Base-by-base conservation (phyloP, 495 filamentous ascomycete species). In the Thermothielavioides terrestris region DNA sequence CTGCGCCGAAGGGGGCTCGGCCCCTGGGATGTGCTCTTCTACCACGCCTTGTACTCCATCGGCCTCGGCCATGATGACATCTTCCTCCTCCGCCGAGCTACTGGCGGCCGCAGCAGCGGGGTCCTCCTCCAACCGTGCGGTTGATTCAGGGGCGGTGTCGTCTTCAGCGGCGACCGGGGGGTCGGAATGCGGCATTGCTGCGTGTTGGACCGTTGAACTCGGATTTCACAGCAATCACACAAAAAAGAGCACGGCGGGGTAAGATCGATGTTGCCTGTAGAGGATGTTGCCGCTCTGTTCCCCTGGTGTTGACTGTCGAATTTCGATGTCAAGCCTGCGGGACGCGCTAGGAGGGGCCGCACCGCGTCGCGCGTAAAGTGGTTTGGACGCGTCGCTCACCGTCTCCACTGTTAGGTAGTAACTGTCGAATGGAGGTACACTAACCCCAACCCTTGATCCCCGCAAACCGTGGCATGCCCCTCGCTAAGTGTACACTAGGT, bases 171-270 rank as follows among this genome's bases (percentile, higher is more conserved):
- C 38, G n/a, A 31, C 17, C 18, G 54, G 14, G 20, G 45, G 27
- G 18, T 42, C 42, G 6, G 59, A 56, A 39, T 59, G 50, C 8
- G 61, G 54, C 59, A 62, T 62, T n/a, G 10, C 1, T 53, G 35
- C 14, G 28, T 28, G 7, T 26, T 17, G 17, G 21, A 1, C 6
- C 14, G n/a, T 34, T 15, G 11, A 6, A 15, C 1, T 36, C 18
- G 21, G 8, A 4, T 23, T 21, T 39, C 6, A 11, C 27, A 30
- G 11, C 27, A 30, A 30, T 30, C 27, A 6, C 27, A 5, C 5
- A 30, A 30, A 30, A 30, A 30, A 5, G 6, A 30, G 27, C 31
- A 34, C 11, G n/a, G n/a, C 31, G 10, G 5, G 10, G 11, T 4
- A 8, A 31, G 15, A 28, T n/a, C 14, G 10, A 3, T n/a, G 35